These are phyloP conservation scores for Poteriospumella lacustris DNA, from an alignment of 108 stramenopile genomes.

Conservation along the genomic window DNA sequence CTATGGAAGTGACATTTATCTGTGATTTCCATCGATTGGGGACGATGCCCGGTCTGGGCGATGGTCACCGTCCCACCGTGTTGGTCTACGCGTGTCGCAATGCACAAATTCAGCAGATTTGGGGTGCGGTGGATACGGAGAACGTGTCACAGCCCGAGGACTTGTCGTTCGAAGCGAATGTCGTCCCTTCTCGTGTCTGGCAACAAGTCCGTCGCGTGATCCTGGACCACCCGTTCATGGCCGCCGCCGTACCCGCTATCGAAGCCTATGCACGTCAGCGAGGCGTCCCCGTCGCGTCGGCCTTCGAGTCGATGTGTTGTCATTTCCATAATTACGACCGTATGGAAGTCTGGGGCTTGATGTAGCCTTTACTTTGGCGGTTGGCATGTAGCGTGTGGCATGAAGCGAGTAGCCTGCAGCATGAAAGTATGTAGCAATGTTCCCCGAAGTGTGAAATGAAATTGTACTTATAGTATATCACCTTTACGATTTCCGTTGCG, in stretches of 20 bases:
- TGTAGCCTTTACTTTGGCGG: background rate
- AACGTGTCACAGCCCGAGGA: background rate
- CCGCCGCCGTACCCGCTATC: too few relatives aligned
- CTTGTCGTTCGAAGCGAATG: too few relatives aligned
- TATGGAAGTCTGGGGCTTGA: slow-evolving; percentile 18
- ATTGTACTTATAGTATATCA: background rate
- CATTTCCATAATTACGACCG: slow-evolving; percentile 11
- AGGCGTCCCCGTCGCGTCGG: too few relatives aligned
- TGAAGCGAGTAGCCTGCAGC: background rate
- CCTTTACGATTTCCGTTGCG: too few relatives aligned
- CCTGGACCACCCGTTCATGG: too few relatives aligned
- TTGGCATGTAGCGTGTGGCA: background rate
- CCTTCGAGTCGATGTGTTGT: too few relatives aligned
- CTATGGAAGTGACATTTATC: background rate
- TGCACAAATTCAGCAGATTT: background rate
- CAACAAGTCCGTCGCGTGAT: too few relatives aligned
- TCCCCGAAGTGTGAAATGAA: background rate
- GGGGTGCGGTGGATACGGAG: background rate
- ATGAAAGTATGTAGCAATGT: background rate
- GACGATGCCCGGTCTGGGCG: background rate
- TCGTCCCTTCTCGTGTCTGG: too few relatives aligned
- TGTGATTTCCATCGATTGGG: slow-evolving; percentile 13
- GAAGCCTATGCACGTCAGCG: too few relatives aligned
- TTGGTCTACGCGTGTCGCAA: background rate
- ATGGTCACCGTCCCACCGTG: background rate